A percentile compares a stretch with the other conserved stretches of the same genome.
phyloP scores from a whole-genome alignment of 768 basidiomycete species.

The Butyriboletus loyo region DNA sequence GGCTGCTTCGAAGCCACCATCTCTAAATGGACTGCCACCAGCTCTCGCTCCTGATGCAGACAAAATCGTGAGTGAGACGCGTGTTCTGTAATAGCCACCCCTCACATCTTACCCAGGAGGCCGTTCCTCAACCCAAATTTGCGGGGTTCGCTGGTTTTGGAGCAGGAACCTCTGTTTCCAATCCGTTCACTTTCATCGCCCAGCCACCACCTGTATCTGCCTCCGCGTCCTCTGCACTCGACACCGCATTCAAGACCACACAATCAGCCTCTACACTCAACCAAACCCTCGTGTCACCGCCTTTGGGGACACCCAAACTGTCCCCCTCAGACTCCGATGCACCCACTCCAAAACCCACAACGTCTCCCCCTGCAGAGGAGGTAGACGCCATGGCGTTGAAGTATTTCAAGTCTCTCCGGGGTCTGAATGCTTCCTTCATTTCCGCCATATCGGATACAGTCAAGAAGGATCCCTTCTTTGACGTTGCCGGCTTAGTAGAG shows the following conservation, averaged over 20 bases:
- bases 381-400: constrained; percentile 39
- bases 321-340: constrained; percentile 29
- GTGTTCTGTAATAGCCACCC: constrained; percentile 10
- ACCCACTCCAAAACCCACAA: constrained; percentile 12
- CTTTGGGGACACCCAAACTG: background rate
- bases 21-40: constrained; percentile 26
- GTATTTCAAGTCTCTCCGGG: constrained; percentile 70
- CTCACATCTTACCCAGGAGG: constrained; percentile 18
- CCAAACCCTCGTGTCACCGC: constrained; percentile 25
- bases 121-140: constrained; percentile 43
- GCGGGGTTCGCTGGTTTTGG: constrained; percentile 54
- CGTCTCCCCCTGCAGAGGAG: constrained; percentile 23
- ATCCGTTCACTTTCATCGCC: constrained; percentile 41
- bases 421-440: constrained; percentile 66
- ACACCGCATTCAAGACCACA: constrained; percentile 8
- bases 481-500: constrained; percentile 53
- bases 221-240: constrained; percentile 5
- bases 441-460: constrained; percentile 56
- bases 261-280: constrained; percentile 12
- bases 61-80: constrained; percentile 26
- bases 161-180: constrained; percentile 25
- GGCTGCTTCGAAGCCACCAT: constrained; percentile 19
- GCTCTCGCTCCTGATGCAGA: constrained; percentile 19
- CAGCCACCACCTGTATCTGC: constrained; percentile 21
- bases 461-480: constrained; percentile 68